Conservation (phyloP, 1,284 basidiomycete genomes). For the Cryptococcus sp. region DNA sequence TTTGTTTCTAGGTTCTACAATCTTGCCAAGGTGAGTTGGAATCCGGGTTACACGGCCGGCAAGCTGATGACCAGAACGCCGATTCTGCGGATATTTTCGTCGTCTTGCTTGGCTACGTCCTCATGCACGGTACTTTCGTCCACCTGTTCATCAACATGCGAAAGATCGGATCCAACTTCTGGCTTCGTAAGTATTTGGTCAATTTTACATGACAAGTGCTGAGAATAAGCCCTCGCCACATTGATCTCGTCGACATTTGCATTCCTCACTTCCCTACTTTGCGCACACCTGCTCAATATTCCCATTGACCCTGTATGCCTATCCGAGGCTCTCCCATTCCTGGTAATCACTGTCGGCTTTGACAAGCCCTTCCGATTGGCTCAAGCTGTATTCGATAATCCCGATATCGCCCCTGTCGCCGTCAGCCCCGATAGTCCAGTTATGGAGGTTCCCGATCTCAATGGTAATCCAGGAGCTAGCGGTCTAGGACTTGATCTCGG, state of each 20-base stretch:
- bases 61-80: conserved; percentile 60
- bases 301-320: conserved; percentile 88
- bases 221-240: conserved; percentile 62
- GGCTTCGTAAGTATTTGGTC: conserved; percentile 56
- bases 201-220: background rate
- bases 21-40: conserved; percentile 64
- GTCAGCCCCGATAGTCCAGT: conserved; percentile 32
- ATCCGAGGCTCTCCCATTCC: conserved; percentile 93
- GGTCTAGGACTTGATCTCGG: conserved; percentile 41
- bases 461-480: conserved; percentile 16
- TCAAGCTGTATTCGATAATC: conserved; percentile 82
- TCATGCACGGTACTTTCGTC: conserved; percentile 95
- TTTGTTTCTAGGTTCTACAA: conserved; percentile 80
- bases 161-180: conserved; percentile 81
- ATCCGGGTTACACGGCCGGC: conserved; percentile 1
- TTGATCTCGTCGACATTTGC: conserved; percentile 80
- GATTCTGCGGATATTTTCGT: conserved; percentile 94
- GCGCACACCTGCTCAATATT: conserved; percentile 77
- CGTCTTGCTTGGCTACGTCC: conserved; percentile 87
- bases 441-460: conserved; percentile 12
- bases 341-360: conserved; percentile 96
- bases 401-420: conserved; percentile 57
- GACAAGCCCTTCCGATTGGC: conserved; percentile 95
- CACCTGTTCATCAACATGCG: conserved; percentile 82
- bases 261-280: conserved; percentile 79